Conservation (phyloP, 2,329 filamentous ascomycete genomes). For the Calonectria multiphialidica region DNA sequence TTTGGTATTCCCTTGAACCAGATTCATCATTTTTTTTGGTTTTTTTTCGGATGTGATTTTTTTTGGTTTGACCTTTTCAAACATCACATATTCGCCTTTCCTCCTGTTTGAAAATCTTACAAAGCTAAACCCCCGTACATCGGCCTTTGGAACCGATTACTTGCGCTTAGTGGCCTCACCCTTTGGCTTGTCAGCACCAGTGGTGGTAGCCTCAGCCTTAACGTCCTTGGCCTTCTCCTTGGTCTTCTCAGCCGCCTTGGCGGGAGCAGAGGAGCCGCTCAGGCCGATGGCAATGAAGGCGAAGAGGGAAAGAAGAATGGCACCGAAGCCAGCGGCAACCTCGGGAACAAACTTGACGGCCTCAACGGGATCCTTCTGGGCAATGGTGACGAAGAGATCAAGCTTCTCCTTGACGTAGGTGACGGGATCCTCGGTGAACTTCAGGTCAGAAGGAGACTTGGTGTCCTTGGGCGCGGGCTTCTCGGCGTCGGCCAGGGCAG, state of each 20-base stretch:
- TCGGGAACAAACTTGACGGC: slow-evolving; percentile 93
- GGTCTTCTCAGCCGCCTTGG: slow-evolving; percentile 75
- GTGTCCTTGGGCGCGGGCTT: slow-evolving; percentile 80
- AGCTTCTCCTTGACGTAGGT: slow-evolving; percentile 92
- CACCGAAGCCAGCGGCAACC: slow-evolving; percentile 84
- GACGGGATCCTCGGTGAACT: slow-evolving; percentile 92
- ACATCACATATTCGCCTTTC: slow-evolving; percentile 4
- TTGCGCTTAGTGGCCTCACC: slow-evolving; percentile 74
- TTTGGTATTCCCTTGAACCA: slow-evolving; percentile 34
- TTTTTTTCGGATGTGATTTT: slow-evolving; percentile 19
- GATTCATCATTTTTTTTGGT: slow-evolving; percentile 21
- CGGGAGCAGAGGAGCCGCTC: slow-evolving; percentile 75
- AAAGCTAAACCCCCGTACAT: neutral
- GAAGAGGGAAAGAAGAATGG: slow-evolving; percentile 76
- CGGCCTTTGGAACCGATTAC: neutral
- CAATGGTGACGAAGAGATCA: slow-evolving; percentile 89
- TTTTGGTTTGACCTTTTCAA: slow-evolving; percentile 20
- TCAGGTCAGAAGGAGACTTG: slow-evolving; percentile 81
- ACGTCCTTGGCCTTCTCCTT: slow-evolving; percentile 82
- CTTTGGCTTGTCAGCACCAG: slow-evolving; percentile 80
- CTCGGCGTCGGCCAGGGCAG: slow-evolving; percentile 80
- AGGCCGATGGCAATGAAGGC: slow-evolving; percentile 76
- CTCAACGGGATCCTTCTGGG: slow-evolving; percentile 83
- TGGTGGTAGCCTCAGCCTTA: slow-evolving; percentile 70
- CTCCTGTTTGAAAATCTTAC: slow-evolving; percentile 11